Base-by-base conservation (phyloP, 495 filamentous ascomycete genomes). In the Parmelia sp. region DNA sequence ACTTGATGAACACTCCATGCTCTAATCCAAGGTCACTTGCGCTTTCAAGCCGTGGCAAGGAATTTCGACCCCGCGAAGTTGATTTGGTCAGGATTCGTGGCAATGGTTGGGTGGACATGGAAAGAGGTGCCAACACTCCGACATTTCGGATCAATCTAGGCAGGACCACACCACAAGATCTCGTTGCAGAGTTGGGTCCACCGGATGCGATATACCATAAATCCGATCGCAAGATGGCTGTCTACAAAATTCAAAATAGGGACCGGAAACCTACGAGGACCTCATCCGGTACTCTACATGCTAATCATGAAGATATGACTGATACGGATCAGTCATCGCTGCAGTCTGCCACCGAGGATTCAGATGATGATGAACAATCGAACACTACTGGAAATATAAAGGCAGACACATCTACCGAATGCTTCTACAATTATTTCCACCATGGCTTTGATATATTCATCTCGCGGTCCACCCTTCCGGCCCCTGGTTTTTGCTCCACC, bases 151-250 rank as follows among this genome's bases (percentile, higher is more conserved):
- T 97, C 45, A 82, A 74, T 1, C 77, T 98, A 1, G 88, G 89
- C 60, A 82, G 90, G 69, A 96, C 92, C 0, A 91, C 89, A 12
- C 88, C 90, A 1, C 94, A 98, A 77, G 92, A 97, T 67, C 78
- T 98, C 7, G 83, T 97, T 29, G 84, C 88, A 45, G 92, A 96
- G 65, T 84, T 98, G 35, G 94, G 94, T 0, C 90, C 94, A 5
- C 94, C 94, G n/a, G 91, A 96, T 75, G 90, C 92, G 25, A 95
- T 95, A 42, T 96, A 96, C 74, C 82, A 90, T 66, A 97, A 96
- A 80, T 90, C 90, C 72, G 93, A 96, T 72, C 87, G 90, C 69
- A 82, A 90, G 42, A 87, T 97, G 73, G 90, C 90, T n/a, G 94
- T 96, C 51, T 93, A 97, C 73, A 86, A 84, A 68, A 77, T 78